Evolutionary conservation across 2,329 filamentous ascomycete genomes (phyloP), one percentile per base, ranked within the genome.

Genomic region (Pseudogymnoascus sp.): DNA sequence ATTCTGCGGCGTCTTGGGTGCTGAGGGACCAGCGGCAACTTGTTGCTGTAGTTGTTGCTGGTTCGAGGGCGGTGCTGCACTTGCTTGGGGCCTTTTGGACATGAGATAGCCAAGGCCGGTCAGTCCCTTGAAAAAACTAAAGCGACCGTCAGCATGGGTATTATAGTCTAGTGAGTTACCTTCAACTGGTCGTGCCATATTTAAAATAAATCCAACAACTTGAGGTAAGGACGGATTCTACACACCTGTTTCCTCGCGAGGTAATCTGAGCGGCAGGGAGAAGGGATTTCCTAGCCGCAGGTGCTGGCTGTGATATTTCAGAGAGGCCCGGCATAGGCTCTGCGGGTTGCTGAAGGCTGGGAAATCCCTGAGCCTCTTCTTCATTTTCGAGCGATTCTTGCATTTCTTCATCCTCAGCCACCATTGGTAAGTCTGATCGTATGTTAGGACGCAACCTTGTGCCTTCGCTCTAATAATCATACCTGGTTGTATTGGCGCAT

Each of bases 351-450:
- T 33, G 64, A 62, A 25, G 5, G 50, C 40, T 40, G 40, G 47
- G 62, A 40, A 65, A 5, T 59, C 21, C 47, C 60, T 16, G 35
- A 21, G 23, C 61, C 21, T 31, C 10, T 44, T 63, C 63, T 56
- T 63, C 23, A 23, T 59, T 50, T 23, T 66, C 67, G 11, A 23
- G 25, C 23, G 37, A 56, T 21, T 5, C 50, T 18, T 56, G 50
- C n/a, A 33, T 56, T 31, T 56, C 50, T 33, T 56, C 50, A 18
- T 66, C 70, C 65, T 73, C 71, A 7, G 60, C 65, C 11, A 73
- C 69, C 5, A 68, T 66, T 12, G 70, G 68, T 14, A 73, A 64
- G 23, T 71, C 71, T 73, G 44, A 10, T 60, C 1, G 31, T 6
- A 18, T 11, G 60, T 50, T 23, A 59, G 35, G 8, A n/a, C 60